Percentiles rank a stretch among this genome's conserved stretches.
phyloP scores from a whole-genome alignment of 208 protist genomes.

The Lotmaria passim region DNA sequence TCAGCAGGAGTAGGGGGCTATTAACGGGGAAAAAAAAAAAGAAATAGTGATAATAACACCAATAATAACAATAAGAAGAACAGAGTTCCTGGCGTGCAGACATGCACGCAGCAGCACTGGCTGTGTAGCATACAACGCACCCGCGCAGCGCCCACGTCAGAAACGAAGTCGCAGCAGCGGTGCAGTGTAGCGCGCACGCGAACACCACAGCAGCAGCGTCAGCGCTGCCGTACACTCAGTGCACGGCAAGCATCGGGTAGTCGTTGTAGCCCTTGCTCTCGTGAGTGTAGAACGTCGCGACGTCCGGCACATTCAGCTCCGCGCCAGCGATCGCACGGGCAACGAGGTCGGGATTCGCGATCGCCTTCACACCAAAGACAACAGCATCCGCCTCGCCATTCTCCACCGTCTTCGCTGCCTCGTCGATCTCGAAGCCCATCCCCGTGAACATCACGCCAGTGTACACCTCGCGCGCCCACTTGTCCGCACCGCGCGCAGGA shows the following conservation, averaged over 20 bases:
- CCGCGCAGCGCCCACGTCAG: no score
- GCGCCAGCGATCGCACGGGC: conserved; percentile 37
- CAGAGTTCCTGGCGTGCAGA: no score
- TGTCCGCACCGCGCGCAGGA: conserved; percentile 34
- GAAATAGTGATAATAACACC: no score
- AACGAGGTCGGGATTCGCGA: conserved; percentile 81
- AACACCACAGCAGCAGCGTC: no score
- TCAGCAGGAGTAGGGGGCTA: no score
- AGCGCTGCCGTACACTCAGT: no score
- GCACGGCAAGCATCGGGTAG: not conserved
- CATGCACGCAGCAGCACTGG: no score
- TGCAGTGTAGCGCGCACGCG: no score
- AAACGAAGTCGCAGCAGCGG: no score
- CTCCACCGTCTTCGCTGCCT: conserved; percentile 43
- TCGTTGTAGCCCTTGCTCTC: conserved; percentile 43
- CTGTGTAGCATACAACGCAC: no score
- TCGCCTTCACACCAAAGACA: conserved; percentile 52
- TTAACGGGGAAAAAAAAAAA: no score
- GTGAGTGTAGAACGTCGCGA: conserved; percentile 42
- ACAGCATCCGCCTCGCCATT: conserved; percentile 55
- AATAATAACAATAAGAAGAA: no score
- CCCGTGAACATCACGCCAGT: conserved; percentile 52
- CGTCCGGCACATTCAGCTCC: conserved; percentile 36
- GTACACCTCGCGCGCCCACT: conserved; percentile 60
- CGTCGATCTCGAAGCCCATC: conserved; percentile 49